These are phyloP conservation scores for Hymenoscyphus linearis DNA, from an alignment of 2,329 filamentous ascomycete species.

Conservation along the genomic window DNA sequence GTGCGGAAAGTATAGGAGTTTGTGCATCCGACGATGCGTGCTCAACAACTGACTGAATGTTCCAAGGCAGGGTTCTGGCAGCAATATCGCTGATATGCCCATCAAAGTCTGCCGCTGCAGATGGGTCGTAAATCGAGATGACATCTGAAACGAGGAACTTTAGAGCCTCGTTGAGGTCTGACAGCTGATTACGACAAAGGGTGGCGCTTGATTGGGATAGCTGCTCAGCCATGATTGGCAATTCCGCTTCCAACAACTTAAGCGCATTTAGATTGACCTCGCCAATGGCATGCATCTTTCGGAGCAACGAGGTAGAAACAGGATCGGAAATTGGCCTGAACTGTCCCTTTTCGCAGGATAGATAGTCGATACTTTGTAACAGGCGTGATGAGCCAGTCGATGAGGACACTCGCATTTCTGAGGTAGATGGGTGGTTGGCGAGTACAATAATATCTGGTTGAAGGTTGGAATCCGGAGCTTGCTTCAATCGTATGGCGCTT, in stretches of 20 bases:
- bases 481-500: constrained; percentile 11
- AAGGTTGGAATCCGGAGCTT: constrained; percentile 1
- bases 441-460: constrained; percentile 28
- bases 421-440: constrained; percentile 26
- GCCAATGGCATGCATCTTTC: constrained; percentile 46
- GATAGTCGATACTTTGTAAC: constrained; percentile 27
- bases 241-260: constrained; percentile 58
- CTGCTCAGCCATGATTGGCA: constrained; percentile 54
- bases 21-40: not conserved
- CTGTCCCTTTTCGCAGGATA: constrained; percentile 29
- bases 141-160: constrained; percentile 19
- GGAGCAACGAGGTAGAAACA: constrained; percentile 48
- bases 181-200: constrained; percentile 43
- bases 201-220: constrained; percentile 20
- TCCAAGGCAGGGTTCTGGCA: not conserved
- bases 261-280: constrained; percentile 55
- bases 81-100: not conserved
- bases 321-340: constrained; percentile 42
- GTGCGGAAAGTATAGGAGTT: constrained; percentile 32
- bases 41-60: not conserved
- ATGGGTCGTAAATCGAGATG: constrained; percentile 21
- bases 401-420: constrained; percentile 26
- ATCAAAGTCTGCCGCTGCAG: constrained; percentile 1
- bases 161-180: constrained; percentile 36
- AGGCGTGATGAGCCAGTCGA: constrained; percentile 21